Percentiles rank a stretch among this genome's conserved stretches.
These are phyloP conservation scores for Penicillium steckii DNA, from an alignment of 495 filamentous ascomycete genomes.

Conservation along the genomic window DNA sequence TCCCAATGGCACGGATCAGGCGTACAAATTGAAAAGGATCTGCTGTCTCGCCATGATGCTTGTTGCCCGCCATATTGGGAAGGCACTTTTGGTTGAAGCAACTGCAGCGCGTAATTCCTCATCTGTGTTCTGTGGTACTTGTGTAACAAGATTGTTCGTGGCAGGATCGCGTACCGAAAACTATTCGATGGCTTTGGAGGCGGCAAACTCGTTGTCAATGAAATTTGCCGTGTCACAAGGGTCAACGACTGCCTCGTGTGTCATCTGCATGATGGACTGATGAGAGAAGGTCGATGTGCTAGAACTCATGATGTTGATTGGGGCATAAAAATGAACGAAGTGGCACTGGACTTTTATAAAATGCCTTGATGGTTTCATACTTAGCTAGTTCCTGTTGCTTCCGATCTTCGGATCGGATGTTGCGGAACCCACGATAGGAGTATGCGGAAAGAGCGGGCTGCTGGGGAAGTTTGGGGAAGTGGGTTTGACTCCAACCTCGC, in stretches of 20 bases:
- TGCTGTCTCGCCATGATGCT: conserved; percentile 85
- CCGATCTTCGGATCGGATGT: no score
- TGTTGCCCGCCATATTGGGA: conserved; percentile 82
- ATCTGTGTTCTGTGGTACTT: conserved; percentile 91
- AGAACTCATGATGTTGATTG: no score
- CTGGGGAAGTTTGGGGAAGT: no score
- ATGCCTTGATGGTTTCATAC: no score
- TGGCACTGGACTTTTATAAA: no score
- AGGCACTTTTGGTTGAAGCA: conserved; percentile 83
- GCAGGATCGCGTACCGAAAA: conserved; percentile 94
- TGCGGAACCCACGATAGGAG: no score
- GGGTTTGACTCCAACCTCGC: no score
- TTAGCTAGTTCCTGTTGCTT: no score
- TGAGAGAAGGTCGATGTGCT: no score
- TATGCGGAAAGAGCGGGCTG: no score
- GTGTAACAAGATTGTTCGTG: conserved; percentile 95
- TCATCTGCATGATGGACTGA: no score
- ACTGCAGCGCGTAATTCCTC: conserved; percentile 87
- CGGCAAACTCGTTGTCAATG: conserved; percentile 83
- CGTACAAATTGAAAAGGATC: conserved; percentile 96
- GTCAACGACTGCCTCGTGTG: conserved; percentile 74
- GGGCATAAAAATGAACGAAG: no score
- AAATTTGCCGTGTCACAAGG: conserved; percentile 86
- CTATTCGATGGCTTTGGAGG: conserved; percentile 73
- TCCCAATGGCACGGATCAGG: conserved; percentile 93